phyloP scores from a whole-genome alignment of 1,139 yeast species.

The Candida glucosophila region DNA sequence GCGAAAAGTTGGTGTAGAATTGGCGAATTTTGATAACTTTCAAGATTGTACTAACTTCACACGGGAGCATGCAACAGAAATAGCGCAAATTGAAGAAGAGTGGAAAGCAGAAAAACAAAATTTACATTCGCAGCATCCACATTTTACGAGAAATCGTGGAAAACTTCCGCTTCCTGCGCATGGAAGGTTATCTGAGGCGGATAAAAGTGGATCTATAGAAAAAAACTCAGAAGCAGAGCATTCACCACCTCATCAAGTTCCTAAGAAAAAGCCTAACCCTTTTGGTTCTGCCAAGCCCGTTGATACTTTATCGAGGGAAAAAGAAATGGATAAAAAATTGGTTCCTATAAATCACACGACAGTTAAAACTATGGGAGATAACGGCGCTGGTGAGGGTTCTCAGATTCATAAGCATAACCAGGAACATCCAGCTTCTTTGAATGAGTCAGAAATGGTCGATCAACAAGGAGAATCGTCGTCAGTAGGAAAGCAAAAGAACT shows the following conservation, averaged over 20 bases:
- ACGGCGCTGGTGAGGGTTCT: background rate
- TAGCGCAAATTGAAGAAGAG: slow-evolving; percentile 23
- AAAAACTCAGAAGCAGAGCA: slow-evolving; percentile 1
- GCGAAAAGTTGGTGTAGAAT: slow-evolving; percentile 33
- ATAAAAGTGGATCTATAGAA: background rate
- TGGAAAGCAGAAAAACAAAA: slow-evolving; percentile 15
- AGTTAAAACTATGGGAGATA: slow-evolving; percentile 39
- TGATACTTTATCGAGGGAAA: slow-evolving; percentile 30
- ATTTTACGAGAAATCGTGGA: no score
- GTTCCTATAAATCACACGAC: slow-evolving; percentile 51
- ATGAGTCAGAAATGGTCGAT: no score
- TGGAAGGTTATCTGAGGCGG: background rate
- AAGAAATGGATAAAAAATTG: slow-evolving; percentile 38
- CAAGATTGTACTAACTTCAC: slow-evolving; percentile 36
- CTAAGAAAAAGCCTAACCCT: slow-evolving; percentile 29
- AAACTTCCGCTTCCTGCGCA: background rate
- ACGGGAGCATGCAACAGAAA: slow-evolving; percentile 23
- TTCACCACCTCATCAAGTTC: background rate
- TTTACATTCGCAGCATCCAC: slow-evolving; percentile 7
- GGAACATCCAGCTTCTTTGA: no score
- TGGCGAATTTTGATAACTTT: slow-evolving; percentile 43
- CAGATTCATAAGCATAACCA: no score
- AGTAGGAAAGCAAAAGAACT: background rate
- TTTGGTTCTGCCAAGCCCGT: slow-evolving; percentile 43
- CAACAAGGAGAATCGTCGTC: no score